These are phyloP conservation scores for Durio zibethinus DNA, from an alignment of 345 rosid genomes.

Conservation along the genomic window DNA sequence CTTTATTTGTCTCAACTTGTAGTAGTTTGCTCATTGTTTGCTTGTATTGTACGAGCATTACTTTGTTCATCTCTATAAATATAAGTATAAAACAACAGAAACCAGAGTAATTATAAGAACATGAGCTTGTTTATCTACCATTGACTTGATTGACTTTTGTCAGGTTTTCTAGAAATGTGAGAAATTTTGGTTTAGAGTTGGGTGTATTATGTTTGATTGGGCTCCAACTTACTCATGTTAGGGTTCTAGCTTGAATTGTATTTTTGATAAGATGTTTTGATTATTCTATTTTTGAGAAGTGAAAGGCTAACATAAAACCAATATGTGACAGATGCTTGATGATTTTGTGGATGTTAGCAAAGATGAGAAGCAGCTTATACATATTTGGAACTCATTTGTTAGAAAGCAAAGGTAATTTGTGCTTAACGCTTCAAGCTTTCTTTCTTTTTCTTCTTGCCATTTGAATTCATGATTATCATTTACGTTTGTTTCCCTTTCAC, in stretches of 20 bases:
- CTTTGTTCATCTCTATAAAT: neutral
- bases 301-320: constrained; percentile 10
- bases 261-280: neutral
- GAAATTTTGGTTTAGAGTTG: neutral
- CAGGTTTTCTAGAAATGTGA: neutral
- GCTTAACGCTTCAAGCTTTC: neutral
- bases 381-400: constrained; percentile 89
- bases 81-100: neutral
- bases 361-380: constrained; percentile 79
- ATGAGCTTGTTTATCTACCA: neutral
- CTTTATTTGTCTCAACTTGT: neutral
- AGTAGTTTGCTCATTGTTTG: neutral
- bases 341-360: constrained; percentile 90
- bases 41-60: neutral
- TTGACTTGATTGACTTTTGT: neutral
- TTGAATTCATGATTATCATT: neutral
- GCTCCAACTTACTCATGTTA: neutral
- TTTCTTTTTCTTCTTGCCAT: neutral
- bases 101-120: neutral
- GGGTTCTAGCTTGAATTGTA: neutral
- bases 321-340: constrained; percentile 82
- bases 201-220: neutral
- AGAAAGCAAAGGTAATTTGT: constrained; percentile 61
- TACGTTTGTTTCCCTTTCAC: neutral
- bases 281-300: neutral